These are phyloP conservation scores for Ganoderma boninense DNA, from an alignment of 1,284 basidiomycete species.

Conservation along the genomic window DNA sequence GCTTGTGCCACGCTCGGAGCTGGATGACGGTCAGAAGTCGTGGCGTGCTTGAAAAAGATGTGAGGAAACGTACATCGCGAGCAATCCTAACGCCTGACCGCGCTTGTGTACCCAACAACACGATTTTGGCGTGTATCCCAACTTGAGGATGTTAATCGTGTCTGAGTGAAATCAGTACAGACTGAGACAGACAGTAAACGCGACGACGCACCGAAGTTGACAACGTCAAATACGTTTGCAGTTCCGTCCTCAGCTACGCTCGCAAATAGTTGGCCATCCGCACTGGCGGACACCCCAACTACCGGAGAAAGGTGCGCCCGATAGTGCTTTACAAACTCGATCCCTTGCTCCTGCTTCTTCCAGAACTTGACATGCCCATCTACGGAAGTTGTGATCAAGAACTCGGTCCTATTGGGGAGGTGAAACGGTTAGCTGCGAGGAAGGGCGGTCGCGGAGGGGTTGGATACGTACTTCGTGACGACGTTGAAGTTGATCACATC, in stretches of 20 bases:
- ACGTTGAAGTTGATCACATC: constrained; percentile 91
- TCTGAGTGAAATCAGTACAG: constrained; percentile 57
- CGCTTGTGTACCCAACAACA: constrained; percentile 95
- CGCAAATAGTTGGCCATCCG: constrained; percentile 93
- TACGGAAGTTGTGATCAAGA: constrained; percentile 92
- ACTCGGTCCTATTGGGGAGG: constrained; percentile 75
- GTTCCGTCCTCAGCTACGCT: constrained; percentile 87
- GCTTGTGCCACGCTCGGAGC: constrained; percentile 82
- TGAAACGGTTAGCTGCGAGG: not conserved
- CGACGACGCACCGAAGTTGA: constrained; percentile 61
- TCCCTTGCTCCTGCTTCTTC: constrained; percentile 96
- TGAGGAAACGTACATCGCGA: constrained; percentile 78
- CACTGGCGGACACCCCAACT: constrained; percentile 84
- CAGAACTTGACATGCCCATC: constrained; percentile 98
- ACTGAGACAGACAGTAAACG: not conserved
- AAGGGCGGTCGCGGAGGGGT: not conserved
- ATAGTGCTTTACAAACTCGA: constrained; percentile 95
- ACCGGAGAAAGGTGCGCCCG: constrained; percentile 90
- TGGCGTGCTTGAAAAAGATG: not conserved
- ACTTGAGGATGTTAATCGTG: constrained; percentile 98
- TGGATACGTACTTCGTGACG: constrained; percentile 75
- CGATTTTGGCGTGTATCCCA: constrained; percentile 84
- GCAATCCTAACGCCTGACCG: constrained; percentile 86
- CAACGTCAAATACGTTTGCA: constrained; percentile 96
- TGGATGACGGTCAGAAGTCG: constrained; percentile 46